Conservation (phyloP, 768 basidiomycete genomes). For the Suillus occidentalis region DNA sequence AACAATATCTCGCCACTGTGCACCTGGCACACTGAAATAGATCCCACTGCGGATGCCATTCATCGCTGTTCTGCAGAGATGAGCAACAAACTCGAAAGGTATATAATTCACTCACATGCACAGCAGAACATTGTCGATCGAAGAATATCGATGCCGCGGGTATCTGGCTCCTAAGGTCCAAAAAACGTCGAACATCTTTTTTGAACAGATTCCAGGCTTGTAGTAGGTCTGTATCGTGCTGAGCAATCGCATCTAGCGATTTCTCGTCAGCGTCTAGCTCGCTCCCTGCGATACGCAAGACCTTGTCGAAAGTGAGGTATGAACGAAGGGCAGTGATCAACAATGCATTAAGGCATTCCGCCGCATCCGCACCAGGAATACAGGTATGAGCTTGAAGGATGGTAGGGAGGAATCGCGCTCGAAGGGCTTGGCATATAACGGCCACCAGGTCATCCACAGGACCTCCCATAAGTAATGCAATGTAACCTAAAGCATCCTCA, state of each 20-base stretch:
- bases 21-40: slow-evolving; percentile 5
- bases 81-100: background rate
- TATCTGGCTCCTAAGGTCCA: slow-evolving; percentile 4
- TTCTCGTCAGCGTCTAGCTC: slow-evolving; percentile 4
- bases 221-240: background rate
- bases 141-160: slow-evolving; percentile 2
- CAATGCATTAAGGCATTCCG: slow-evolving; percentile 5
- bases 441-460: slow-evolving; percentile 6
- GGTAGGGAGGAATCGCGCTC: slow-evolving; percentile 1
- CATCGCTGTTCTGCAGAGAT: slow-evolving; percentile 3
- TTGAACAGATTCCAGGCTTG: slow-evolving; percentile 1
- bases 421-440: slow-evolving; percentile 5
- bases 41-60: slow-evolving; percentile 8
- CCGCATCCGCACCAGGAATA: background rate
- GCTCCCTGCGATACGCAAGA: slow-evolving; percentile 4
- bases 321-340: slow-evolving; percentile 5
- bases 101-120: background rate
- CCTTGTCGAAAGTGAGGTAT: slow-evolving; percentile 5
- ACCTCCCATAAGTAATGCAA: slow-evolving; percentile 3
- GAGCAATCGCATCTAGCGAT: slow-evolving; percentile 5
- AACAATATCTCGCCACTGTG: slow-evolving; percentile 5
- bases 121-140: slow-evolving; percentile 4
- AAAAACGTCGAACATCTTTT: background rate
- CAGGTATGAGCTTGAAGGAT: slow-evolving; percentile 3
- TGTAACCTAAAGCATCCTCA: slow-evolving; percentile 6